phyloP scores from a whole-genome alignment of 495 filamentous ascomycete species.

The Talaromyces trachyspermus region DNA sequence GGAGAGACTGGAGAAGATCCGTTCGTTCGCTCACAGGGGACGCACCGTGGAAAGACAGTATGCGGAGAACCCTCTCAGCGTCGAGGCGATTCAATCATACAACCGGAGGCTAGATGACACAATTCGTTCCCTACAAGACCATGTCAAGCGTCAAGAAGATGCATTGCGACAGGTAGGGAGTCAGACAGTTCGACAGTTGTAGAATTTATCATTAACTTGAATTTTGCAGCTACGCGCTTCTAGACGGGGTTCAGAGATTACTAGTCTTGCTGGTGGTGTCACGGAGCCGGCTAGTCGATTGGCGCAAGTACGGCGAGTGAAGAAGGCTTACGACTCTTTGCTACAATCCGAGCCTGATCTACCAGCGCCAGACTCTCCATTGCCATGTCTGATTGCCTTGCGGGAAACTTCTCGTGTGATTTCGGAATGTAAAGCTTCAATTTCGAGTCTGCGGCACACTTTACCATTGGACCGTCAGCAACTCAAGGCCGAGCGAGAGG shows the following conservation, averaged over 20 bases:
- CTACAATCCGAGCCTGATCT: constrained; percentile 54
- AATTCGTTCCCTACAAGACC: constrained; percentile 53
- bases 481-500: constrained; percentile 51
- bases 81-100: constrained; percentile 30
- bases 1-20: constrained; percentile 28
- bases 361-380: constrained; percentile 55
- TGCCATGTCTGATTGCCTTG: constrained; percentile 65
- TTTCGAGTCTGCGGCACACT: constrained; percentile 44
- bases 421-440: constrained; percentile 52
- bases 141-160: constrained; percentile 58
- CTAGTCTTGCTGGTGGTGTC: constrained; percentile 17
- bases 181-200: neutral
- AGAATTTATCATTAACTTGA: constrained; percentile 12
- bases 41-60: constrained; percentile 29
- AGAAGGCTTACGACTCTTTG: constrained; percentile 55
- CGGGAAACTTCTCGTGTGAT: constrained; percentile 57
- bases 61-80: constrained; percentile 23
- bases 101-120: constrained; percentile 54
- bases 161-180: constrained; percentile 45
- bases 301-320: constrained; percentile 49
- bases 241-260: constrained; percentile 34
- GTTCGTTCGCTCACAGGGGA: constrained; percentile 30
- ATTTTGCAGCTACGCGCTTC: constrained; percentile 35
- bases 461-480: constrained; percentile 46
- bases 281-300: constrained; percentile 40